Base-by-base conservation (phyloP, 768 basidiomycete genomes). In the Phaeotremella skinneri region DNA sequence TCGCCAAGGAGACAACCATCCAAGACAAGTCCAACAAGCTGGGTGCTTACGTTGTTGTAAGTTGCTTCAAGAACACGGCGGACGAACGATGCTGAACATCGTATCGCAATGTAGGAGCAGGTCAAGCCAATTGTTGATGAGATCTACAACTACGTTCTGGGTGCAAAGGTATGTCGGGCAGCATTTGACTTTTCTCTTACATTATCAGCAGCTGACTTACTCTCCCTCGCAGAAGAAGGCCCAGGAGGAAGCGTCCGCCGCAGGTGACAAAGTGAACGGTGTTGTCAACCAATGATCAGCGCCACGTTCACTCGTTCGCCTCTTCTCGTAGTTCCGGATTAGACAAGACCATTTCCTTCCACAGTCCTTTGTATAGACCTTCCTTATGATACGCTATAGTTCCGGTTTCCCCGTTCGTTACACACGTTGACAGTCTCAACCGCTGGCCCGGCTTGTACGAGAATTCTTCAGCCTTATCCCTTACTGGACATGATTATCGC, bases 1-100 rank as follows among this genome's bases (percentile, higher is more conserved):
- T 71, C 30, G 62, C 66, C 52, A 74, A 74, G 55, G 72, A 74
- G 20, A 34, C 63, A 1, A 62, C 54, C 26, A 14, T 74, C 34
- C 69, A 71, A 61, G 72, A 74, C 29, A 74, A 74, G 59, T 66
- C 66, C 1, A 74, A 71, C 67, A 69, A 71, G 66, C 64, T 74
- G 21, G 63, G 61, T 2, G 66, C 62, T 32, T 74, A 74, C 51
- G 64, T 74, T 39, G 29, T 69, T 9, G 72, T 73, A 29, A 58
- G 72, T 67, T 25, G 2, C 4, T 11, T 14, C 6, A 6, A 3
- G 26, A 30, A 7, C 17, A 45, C 43, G 13, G 13, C 9, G 21
- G 2, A 0, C 17, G n/a, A 17, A 2, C 9, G 31, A 17, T 16
- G 42, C 49, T 58, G 50, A 61, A 37, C 34, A 37, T 37, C 17